A percentile compares a stretch with the other conserved stretches of the same genome.
Evolutionary conservation across 345 rosid genomes (phyloP).

Genomic region (Aquilaria sinensis): DNA sequence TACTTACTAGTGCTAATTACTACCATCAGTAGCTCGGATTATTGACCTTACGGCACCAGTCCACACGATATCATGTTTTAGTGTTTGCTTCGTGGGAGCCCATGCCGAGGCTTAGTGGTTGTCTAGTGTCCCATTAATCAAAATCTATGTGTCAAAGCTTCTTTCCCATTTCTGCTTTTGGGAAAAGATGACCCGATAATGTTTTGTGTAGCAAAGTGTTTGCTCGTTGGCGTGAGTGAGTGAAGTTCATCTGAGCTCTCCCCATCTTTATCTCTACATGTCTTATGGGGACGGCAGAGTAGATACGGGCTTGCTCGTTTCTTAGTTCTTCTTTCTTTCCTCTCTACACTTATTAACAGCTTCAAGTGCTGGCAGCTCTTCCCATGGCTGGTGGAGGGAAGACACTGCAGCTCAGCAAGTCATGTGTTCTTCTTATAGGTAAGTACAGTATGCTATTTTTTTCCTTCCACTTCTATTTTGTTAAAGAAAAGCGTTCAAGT

Average conservation of each 20-base stretch:
- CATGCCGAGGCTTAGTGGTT: neutral
- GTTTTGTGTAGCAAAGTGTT: slow-evolving; percentile 4
- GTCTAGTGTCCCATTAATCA: slow-evolving; percentile 6
- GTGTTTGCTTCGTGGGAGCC: neutral
- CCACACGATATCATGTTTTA: too few species aligned
- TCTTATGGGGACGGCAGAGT: neutral
- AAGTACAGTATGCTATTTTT: neutral
- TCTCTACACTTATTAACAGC: neutral
- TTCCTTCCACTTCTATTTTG: neutral
- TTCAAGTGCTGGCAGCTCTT: neutral
- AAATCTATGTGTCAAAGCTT: too few species aligned
- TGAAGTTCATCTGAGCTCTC: neutral
- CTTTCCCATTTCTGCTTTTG: too few species aligned
- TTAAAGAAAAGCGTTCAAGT: neutral
- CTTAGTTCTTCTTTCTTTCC: neutral
- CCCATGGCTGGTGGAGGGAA: slow-evolving; percentile 30
- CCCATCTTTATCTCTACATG: neutral
- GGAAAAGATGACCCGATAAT: neutral
- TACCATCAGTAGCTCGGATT: too few species aligned
- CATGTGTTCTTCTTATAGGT: slow-evolving; percentile 83
- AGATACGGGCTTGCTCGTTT: slow-evolving; percentile 4
- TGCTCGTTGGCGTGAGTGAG: neutral
- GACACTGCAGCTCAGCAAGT: slow-evolving; percentile 40
- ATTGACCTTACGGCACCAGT: too few species aligned
- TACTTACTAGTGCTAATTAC: too few species aligned